Percentiles rank a stretch among this genome's conserved stretches.
These are phyloP conservation scores for Aspergillus bertholletiae DNA, from an alignment of 495 filamentous ascomycete species.

Conservation along the genomic window DNA sequence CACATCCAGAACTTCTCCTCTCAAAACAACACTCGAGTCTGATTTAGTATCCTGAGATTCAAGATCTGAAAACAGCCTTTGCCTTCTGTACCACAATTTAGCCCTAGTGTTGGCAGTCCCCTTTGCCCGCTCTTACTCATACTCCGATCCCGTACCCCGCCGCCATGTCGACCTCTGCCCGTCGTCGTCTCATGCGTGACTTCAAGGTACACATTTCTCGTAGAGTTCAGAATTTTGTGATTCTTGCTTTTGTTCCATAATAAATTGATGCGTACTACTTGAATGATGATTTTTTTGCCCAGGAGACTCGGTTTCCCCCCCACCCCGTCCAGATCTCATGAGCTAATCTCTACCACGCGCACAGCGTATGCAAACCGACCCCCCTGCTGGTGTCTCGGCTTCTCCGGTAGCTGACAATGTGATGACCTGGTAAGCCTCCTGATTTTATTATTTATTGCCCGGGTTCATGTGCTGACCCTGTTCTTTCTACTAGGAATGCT, in stretches of 20 bases:
- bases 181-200: slow-evolving; percentile 94
- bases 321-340: slow-evolving; percentile 4
- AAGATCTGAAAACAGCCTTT: background rate
- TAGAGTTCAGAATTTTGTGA: background rate
- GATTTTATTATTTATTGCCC: background rate
- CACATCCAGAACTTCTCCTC: background rate
- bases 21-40: background rate
- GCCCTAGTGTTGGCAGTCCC: background rate
- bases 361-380: slow-evolving; percentile 99
- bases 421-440: slow-evolving; percentile 83
- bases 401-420: slow-evolving; percentile 98
- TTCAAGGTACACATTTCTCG: slow-evolving; percentile 74
- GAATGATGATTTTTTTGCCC: background rate
- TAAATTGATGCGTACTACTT: background rate
- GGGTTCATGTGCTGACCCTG: background rate
- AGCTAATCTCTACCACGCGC: slow-evolving; percentile 16
- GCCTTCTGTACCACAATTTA: background rate
- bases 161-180: slow-evolving; percentile 87
- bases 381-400: slow-evolving; percentile 93
- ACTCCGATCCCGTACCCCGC: slow-evolving; percentile 12
- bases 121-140: background rate
- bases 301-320: background rate
- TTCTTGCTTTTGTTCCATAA: background rate
- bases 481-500: slow-evolving; percentile 74
- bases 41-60: background rate